Conservation (phyloP, 2,329 filamentous ascomycete species). For the Hysterium pulicare region DNA sequence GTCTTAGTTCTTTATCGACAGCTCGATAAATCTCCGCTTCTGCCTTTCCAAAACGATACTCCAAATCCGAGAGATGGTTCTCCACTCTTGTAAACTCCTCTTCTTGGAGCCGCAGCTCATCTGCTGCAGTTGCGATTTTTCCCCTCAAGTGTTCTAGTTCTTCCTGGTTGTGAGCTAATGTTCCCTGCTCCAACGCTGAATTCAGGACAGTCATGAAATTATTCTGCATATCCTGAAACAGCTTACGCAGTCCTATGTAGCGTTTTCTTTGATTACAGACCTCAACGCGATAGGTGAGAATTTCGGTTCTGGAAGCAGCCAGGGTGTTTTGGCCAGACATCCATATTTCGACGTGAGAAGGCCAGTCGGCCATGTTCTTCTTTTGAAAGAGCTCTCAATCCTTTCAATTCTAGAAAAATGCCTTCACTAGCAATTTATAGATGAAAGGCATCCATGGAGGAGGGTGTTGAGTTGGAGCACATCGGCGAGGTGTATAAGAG, state of each 20-base stretch:
- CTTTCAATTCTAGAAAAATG: too few species aligned
- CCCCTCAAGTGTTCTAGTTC: conserved; percentile 2
- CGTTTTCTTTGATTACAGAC: conserved; percentile 3
- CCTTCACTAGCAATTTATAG: too few species aligned
- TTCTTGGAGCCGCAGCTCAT: not conserved
- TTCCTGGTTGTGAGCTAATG: not conserved
- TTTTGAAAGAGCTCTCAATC: too few species aligned
- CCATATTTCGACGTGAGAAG: conserved; percentile 3
- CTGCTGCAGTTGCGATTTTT: not conserved
- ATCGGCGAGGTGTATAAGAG: too few species aligned
- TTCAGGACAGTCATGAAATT: conserved; percentile 4
- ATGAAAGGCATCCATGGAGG: too few species aligned
- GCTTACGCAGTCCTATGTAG: not conserved
- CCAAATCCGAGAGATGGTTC: conserved; percentile 7
- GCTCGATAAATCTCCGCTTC: conserved; percentile 9
- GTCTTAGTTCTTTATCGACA: conserved; percentile 1
- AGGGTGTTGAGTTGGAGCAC: too few species aligned
- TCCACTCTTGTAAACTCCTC: conserved; percentile 3
- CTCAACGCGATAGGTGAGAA: conserved; percentile 5
- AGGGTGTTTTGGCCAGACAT: conserved; percentile 4
- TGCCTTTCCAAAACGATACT: conserved; percentile 8
- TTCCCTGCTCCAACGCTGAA: not conserved
- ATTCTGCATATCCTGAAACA: conserved; percentile 1
- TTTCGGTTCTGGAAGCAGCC: conserved; percentile 1
- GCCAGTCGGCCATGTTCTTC: not conserved